These are phyloP conservation scores for Colletotrichum lentis DNA, from an alignment of 2,329 filamentous ascomycete species.

Conservation along the genomic window DNA sequence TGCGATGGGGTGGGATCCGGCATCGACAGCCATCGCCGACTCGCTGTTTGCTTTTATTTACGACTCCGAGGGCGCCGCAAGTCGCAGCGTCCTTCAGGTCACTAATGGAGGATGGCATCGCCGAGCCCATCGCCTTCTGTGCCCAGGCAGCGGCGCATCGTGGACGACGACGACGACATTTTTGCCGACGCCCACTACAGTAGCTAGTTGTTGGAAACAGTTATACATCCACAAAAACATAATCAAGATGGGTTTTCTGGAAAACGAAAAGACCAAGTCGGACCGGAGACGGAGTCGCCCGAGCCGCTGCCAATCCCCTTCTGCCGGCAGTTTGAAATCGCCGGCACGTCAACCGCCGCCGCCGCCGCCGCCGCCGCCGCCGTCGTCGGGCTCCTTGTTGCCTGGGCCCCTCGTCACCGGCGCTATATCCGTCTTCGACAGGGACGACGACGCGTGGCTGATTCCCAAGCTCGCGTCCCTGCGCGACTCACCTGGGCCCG, in stretches of 20 bases:
- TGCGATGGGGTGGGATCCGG: background rate
- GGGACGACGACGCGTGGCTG: conserved; percentile 40
- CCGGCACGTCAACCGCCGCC: conserved; percentile 24
- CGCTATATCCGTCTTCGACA: conserved; percentile 40
- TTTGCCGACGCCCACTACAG: too few relatives aligned
- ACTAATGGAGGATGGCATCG: background rate
- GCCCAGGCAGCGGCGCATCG: background rate
- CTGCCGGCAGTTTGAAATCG: background rate
- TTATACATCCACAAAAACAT: too few relatives aligned
- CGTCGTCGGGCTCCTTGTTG: conserved; percentile 39
- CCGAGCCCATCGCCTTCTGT: background rate
- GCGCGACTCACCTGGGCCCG: conserved; percentile 7
- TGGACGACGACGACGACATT: too few relatives aligned
- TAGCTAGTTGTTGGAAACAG: too few relatives aligned
- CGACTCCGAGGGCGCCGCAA: too few relatives aligned
- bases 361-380: too few relatives aligned
- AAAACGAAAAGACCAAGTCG: too few relatives aligned
- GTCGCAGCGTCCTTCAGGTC: background rate
- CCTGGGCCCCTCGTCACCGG: conserved; percentile 43
- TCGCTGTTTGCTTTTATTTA: background rate
- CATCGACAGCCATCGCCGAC: too few relatives aligned
- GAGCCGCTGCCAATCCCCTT: background rate
- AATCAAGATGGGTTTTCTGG: too few relatives aligned
- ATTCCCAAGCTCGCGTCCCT: conserved; percentile 38
- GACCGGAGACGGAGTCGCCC: too few relatives aligned